phyloP scores from a whole-genome alignment of 1,284 basidiomycete genomes.

The Phenoliferia sp. region DNA sequence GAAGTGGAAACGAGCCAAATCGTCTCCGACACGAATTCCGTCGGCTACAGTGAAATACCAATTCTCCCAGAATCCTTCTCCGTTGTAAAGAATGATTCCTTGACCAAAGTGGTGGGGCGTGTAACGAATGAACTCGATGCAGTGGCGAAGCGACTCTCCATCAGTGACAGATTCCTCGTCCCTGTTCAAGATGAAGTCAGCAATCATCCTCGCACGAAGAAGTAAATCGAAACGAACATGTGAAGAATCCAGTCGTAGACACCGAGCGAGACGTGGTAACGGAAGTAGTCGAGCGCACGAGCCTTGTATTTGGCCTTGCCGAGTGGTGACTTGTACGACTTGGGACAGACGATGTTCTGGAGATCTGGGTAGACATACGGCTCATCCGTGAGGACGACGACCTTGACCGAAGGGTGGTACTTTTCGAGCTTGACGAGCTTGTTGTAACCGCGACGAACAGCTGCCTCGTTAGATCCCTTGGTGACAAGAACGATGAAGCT shows the following conservation, averaged over 20 bases:
- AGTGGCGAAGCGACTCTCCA: slow-evolving; percentile 44
- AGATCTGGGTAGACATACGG: slow-evolving; percentile 46
- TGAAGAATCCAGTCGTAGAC: slow-evolving; percentile 47
- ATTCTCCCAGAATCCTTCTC: slow-evolving; percentile 46
- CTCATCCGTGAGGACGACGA: slow-evolving; percentile 46
- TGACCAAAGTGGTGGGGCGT: slow-evolving; percentile 46
- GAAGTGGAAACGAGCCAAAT: slow-evolving; percentile 46
- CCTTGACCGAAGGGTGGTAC: slow-evolving; percentile 45
- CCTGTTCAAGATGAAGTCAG: slow-evolving; percentile 30
- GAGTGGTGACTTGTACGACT: slow-evolving; percentile 44
- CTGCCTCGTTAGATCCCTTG: slow-evolving; percentile 45
- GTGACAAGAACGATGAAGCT: slow-evolving; percentile 44
- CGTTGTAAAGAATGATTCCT: slow-evolving; percentile 47
- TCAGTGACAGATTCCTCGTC: slow-evolving; percentile 47
- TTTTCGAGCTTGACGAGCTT: slow-evolving; percentile 45
- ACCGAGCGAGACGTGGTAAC: slow-evolving; percentile 43
- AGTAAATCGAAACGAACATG: slow-evolving; percentile 30
- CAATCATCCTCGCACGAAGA: too few relatives aligned
- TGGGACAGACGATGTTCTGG: slow-evolving; percentile 46
- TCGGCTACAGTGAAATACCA: slow-evolving; percentile 48
- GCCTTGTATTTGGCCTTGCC: slow-evolving; percentile 47
- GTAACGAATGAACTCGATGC: slow-evolving; percentile 45
- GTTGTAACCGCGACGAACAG: slow-evolving; percentile 44
- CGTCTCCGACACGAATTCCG: slow-evolving; percentile 46
- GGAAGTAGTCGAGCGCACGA: slow-evolving; percentile 46